Base-by-base conservation (phyloP, 345 rosid genomes). In the Syzygium aqueum region DNA sequence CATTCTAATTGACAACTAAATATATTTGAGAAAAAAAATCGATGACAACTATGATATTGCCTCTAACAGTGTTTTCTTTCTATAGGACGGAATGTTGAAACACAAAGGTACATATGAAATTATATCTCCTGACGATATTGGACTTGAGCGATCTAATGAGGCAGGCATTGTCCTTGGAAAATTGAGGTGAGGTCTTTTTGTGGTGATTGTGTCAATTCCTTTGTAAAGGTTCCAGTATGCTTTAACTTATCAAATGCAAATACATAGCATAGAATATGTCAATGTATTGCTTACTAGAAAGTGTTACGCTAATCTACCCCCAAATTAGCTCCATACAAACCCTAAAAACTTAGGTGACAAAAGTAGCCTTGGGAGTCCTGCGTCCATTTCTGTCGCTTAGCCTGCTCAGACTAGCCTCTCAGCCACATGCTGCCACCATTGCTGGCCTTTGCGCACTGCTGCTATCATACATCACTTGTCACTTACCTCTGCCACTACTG, bases 161-260 rank as follows among this genome's bases (percentile, higher is more conserved):
- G 97, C 96, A 84, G 98, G 99, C 77, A 96, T 97, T 90, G 99
- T 97, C 87, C 98, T 96, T 84, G 99, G 99, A 87, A 97, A 96
- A 91, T 96, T 96, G 56, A 96, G 99, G 99, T 94, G 92, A 87
- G 87, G 1, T 86, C 51, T 21, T n/a, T 63, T 53, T 37, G 50
- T 85, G 56, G 25, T 50, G 19, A n/a, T 50, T 49, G 46, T n/a
- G 63, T 56, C 21, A 49, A 52, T 67, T 37, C 50, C 28, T 28
- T 52, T 85, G 84, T 17, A 51, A 86, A 82, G 59, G 54, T 56
- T 57, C 40, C 5, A n/a, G 59, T 17, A 37, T 84, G 53, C 85
- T 28, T 84, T 33, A 84, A 25, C 61, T 84, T 13, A 84, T 37
- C 80, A 33, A 73, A 73, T 33, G 46, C 19, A 73, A 37, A 5